Percentiles rank a stretch among this genome's conserved stretches.
phyloP scores from a whole-genome alignment of 2,329 filamentous ascomycete genomes.

The Exophiala dermatitidis region DNA sequence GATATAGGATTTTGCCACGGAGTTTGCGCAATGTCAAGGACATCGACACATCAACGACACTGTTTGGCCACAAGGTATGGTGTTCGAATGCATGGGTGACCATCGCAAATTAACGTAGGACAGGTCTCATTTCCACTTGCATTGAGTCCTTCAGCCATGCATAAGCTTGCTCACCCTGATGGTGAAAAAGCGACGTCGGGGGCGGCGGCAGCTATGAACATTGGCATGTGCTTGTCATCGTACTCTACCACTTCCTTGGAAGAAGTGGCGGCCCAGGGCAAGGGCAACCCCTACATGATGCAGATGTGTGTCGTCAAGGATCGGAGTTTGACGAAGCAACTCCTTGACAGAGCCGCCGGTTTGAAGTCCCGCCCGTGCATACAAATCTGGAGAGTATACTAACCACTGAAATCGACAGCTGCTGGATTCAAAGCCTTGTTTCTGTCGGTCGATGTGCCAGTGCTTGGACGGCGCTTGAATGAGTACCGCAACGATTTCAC shows the following conservation, averaged over 20 bases:
- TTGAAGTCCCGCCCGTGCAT: constrained; percentile 8
- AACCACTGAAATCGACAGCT: constrained; percentile 23
- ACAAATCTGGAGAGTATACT: background rate
- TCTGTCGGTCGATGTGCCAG: constrained; percentile 49
- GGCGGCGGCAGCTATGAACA: constrained; percentile 38
- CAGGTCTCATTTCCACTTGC: constrained; percentile 45
- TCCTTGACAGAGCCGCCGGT: constrained; percentile 41
- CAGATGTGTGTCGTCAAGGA: constrained; percentile 51
- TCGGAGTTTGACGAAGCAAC: constrained; percentile 36
- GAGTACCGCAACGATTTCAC: constrained; percentile 42
- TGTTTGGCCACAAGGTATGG: constrained; percentile 35
- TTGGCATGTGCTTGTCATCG: constrained; percentile 44
- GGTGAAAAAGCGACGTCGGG: constrained; percentile 46
- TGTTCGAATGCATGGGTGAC: constrained; percentile 13
- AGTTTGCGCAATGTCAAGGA: constrained; percentile 34
- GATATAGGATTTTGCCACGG: constrained; percentile 40
- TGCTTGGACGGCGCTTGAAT: constrained; percentile 47
- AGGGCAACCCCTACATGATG: constrained; percentile 44
- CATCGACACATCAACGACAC: constrained; percentile 35
- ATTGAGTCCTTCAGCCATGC: constrained; percentile 48
- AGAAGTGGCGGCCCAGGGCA: constrained; percentile 38
- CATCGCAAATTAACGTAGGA: background rate
- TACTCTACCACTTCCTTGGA: constrained; percentile 42
- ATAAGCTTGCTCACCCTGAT: constrained; percentile 46
- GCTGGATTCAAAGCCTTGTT: constrained; percentile 50